A percentile compares a stretch with the other conserved stretches of the same genome.
phyloP scores from a whole-genome alignment of 352 stramenopile genomes.

The Phytophthora palmivora region DNA sequence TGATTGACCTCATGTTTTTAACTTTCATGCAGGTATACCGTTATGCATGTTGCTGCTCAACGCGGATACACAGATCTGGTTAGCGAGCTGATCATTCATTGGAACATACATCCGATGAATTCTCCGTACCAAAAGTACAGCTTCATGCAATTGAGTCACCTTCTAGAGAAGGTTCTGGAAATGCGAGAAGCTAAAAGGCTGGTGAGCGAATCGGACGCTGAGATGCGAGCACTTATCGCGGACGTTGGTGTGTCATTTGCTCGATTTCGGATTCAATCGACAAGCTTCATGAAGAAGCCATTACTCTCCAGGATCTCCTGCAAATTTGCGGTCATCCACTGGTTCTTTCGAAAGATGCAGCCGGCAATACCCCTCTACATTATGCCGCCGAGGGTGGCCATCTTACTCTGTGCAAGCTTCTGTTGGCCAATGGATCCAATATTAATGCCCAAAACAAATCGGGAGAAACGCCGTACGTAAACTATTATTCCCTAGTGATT shows the following conservation, averaged over 20 bases:
- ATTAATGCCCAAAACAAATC: conserved; percentile 85
- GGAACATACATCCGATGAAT: conserved; percentile 65
- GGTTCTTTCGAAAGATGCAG: conserved; percentile 63
- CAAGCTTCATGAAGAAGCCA: conserved; percentile 58
- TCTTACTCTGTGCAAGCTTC: conserved; percentile 62
- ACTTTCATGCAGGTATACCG: conserved; percentile 48
- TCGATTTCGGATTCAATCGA: conserved; percentile 76
- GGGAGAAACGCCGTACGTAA: conserved; percentile 78
- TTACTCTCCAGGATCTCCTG: conserved; percentile 70
- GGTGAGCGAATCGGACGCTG: conserved; percentile 65
- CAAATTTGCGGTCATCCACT: conserved; percentile 78
- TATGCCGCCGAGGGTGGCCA: conserved; percentile 82
- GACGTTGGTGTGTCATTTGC: conserved; percentile 63
- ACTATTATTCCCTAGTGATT: not conserved
- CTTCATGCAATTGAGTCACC: conserved; percentile 51
- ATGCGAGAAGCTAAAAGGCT: conserved; percentile 58
- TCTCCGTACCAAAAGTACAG: conserved; percentile 75
- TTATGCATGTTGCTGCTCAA: conserved; percentile 65
- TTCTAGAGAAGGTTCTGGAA: conserved; percentile 60
- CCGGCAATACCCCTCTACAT: conserved; percentile 79
- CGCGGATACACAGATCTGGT: conserved; percentile 75
- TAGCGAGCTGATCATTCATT: conserved; percentile 64
- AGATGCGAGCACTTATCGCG: conserved; percentile 59
- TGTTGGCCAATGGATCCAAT: conserved; percentile 70
- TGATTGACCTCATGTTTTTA: not conserved